Evolutionary conservation across 768 basidiomycete species (phyloP).

Genomic region (Phanerochaete sordida): DNA sequence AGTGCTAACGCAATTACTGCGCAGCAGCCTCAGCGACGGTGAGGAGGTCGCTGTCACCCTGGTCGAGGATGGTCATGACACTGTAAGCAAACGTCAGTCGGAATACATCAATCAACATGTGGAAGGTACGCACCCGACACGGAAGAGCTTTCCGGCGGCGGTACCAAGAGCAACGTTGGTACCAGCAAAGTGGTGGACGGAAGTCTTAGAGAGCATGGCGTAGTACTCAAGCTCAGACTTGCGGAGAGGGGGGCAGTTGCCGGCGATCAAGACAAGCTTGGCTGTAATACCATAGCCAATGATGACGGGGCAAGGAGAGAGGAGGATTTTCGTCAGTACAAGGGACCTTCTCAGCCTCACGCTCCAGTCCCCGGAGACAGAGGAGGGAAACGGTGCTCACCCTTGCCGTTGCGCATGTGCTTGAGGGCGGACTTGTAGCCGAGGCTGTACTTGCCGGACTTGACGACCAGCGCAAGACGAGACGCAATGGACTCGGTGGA

Average conservation of each 20-base stretch:
- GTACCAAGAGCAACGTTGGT: slow-evolving; percentile 98
- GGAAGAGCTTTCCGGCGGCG: slow-evolving; percentile 98
- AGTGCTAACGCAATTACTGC: slow-evolving; percentile 37
- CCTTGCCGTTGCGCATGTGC: slow-evolving; percentile 97
- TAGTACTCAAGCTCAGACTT: slow-evolving; percentile 99
- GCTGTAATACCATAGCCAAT: slow-evolving; percentile 44
- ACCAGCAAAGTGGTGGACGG: slow-evolving; percentile 96
- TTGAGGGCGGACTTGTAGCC: slow-evolving; percentile 99
- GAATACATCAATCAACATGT: too few species aligned
- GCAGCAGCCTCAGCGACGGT: slow-evolving; percentile 75
- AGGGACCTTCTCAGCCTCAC: slow-evolving; percentile 99
- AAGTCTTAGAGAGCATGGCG: slow-evolving; percentile 99
- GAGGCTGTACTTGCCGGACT: slow-evolving; percentile 96
- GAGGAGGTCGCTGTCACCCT: slow-evolving; percentile 95
- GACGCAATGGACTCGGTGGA: slow-evolving; percentile 91
- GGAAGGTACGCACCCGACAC: slow-evolving; percentile 83
- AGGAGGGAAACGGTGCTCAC: slow-evolving; percentile 51
- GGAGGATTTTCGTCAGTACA: slow-evolving; percentile 66
- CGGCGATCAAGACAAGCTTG: slow-evolving; percentile 97
- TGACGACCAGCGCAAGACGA: slow-evolving; percentile 92
- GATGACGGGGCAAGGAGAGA: slow-evolving; percentile 21
- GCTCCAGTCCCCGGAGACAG: slow-evolving; percentile 91
- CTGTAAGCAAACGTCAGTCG: too few species aligned
- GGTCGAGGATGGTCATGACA: slow-evolving; percentile 96
- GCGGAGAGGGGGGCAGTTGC: slow-evolving; percentile 98